A percentile compares a stretch with the other conserved stretches of the same genome.
These are phyloP conservation scores for Apophysomyces trapeziformis DNA, from an alignment of 371 early-diverging fungal genomes.

Conservation along the genomic window DNA sequence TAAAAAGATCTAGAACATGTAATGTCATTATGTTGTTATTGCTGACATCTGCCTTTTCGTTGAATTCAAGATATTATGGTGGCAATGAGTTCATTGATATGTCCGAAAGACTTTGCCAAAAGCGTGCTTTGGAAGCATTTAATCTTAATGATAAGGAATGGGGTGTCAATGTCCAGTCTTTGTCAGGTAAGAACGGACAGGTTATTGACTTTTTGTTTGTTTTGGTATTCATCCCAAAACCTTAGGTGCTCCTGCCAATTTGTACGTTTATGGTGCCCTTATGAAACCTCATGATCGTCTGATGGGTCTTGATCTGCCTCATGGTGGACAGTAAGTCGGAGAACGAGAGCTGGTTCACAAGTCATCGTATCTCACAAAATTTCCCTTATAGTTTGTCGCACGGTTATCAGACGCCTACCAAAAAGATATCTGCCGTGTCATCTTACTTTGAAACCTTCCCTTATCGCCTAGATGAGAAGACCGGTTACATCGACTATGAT, in stretches of 20 bases:
- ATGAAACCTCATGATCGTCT: conserved; percentile 98
- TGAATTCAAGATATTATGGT: conserved; percentile 88
- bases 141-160: conserved; percentile 86
- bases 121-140: conserved; percentile 96
- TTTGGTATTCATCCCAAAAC: neutral
- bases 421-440: conserved; percentile 98
- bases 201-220: neutral
- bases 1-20: conserved; percentile 23
- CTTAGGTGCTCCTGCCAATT: conserved; percentile 94
- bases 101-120: conserved; percentile 95
- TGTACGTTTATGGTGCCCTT: conserved; percentile 96
- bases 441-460: conserved; percentile 97
- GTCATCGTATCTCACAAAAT: neutral
- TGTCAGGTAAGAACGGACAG: conserved; percentile 72
- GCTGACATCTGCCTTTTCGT: too few relatives aligned
- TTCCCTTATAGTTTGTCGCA: conserved; percentile 84
- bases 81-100: conserved; percentile 98
- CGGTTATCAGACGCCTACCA: conserved; percentile 97
- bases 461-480: conserved; percentile 91
- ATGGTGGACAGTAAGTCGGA: conserved; percentile 95
- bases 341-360: neutral
- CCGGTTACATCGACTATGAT: conserved; percentile 97
- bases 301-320: conserved; percentile 99
- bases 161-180: conserved; percentile 99
- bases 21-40: too few relatives aligned